Percentiles rank a stretch among this genome's conserved stretches.
Conservation (phyloP, 148 eudicot species). For the Persicaria maculosa region DNA sequence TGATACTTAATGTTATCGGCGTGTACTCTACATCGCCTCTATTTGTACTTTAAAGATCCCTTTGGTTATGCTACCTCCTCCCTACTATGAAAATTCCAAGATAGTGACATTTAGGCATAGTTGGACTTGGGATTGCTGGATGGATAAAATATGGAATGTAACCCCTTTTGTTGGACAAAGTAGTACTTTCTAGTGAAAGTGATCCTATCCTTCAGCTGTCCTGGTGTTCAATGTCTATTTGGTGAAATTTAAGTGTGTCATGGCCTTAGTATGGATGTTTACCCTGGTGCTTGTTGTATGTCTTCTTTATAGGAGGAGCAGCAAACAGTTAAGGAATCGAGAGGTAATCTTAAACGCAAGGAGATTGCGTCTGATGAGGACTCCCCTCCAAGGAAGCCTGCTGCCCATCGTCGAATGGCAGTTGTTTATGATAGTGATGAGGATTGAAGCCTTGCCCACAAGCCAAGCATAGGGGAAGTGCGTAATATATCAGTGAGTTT, state of each 20-base stretch:
- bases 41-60: too few relatives aligned
- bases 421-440: constrained; percentile 84
- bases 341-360: constrained; percentile 66
- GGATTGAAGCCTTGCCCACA: constrained; percentile 32
- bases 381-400: constrained; percentile 62
- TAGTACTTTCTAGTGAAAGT: background rate
- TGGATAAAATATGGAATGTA: too few relatives aligned
- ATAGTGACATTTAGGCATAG: too few relatives aligned
- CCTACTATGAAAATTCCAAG: too few relatives aligned
- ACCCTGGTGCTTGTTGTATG: constrained; percentile 4
- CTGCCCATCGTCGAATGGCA: constrained; percentile 70
- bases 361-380: constrained; percentile 89
- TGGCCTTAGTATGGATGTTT: background rate
- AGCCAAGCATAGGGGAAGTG: background rate
- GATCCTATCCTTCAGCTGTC: background rate
- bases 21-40: too few relatives aligned
- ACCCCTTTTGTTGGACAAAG: too few relatives aligned
- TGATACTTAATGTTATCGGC: too few relatives aligned
- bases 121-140: too few relatives aligned
- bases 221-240: background rate
- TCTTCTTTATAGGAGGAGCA: constrained; percentile 21
- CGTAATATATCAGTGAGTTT: background rate
- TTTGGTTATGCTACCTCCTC: too few relatives aligned
- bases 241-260: background rate
- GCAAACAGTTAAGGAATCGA: constrained; percentile 45